These are phyloP conservation scores for Scenedesmus sp. DNA, from an alignment of 163 green algal genomes.

Conservation along the genomic window DNA sequence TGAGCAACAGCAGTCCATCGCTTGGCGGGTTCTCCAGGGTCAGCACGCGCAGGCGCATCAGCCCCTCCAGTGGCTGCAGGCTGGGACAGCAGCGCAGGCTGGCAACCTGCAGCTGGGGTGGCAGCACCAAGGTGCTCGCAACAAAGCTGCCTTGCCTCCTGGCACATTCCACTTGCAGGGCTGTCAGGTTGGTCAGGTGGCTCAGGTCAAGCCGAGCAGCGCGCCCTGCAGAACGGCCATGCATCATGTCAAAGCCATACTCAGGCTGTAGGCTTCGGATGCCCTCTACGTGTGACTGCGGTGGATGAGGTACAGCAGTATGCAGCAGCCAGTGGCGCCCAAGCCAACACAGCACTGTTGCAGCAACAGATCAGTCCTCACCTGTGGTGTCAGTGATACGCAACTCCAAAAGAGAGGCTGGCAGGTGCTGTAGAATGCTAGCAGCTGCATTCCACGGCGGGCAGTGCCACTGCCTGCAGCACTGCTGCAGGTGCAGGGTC, in stretches of 20 bases:
- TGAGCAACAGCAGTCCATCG: background rate
- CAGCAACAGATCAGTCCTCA: background rate
- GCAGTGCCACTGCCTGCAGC: background rate
- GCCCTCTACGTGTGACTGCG: too few relatives aligned
- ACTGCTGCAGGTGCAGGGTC: background rate
- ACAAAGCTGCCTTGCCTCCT: background rate
- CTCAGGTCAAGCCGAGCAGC: background rate
- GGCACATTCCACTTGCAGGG: background rate
- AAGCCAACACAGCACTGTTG: background rate
- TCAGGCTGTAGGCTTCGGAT: too few relatives aligned
- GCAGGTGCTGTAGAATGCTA: background rate
- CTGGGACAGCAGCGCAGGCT: background rate
- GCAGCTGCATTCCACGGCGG: background rate
- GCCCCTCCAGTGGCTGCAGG: background rate
- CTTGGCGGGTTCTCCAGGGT: background rate
- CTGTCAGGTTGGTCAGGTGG: background rate
- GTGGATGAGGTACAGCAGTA: too few relatives aligned
- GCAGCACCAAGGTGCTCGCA: background rate
- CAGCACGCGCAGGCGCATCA: background rate
- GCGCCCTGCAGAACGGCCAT: background rate
- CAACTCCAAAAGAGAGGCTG: background rate
- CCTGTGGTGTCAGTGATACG: background rate
- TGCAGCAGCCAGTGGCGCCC: too few relatives aligned
- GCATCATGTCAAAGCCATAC: too few relatives aligned
- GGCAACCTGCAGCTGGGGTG: background rate